Evolutionary conservation across 345 rosid genomes (phyloP).

Genomic region (Conringia planisiliqua): DNA sequence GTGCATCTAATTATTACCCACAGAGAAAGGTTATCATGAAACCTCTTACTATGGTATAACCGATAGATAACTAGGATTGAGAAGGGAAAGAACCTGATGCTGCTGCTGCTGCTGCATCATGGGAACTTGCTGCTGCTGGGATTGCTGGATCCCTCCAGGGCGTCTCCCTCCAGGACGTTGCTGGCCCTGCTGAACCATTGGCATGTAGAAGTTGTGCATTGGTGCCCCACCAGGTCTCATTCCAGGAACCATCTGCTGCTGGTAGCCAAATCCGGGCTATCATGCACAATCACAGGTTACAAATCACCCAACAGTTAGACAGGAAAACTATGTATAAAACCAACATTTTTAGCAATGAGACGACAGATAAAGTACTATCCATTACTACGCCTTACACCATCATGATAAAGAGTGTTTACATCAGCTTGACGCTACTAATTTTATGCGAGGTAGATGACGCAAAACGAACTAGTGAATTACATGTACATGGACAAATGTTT

Average conservation of each 20-base stretch:
- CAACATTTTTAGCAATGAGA: background rate
- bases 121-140: slow-evolving; percentile 79
- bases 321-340: background rate
- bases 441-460: background rate
- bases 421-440: background rate
- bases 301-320: background rate
- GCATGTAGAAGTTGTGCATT: slow-evolving; percentile 76
- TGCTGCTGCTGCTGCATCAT: slow-evolving; percentile 77
- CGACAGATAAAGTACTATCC: background rate
- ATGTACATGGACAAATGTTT: slow-evolving; percentile 25
- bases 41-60: background rate
- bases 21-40: background rate
- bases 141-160: slow-evolving; percentile 61
- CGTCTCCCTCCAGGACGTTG: slow-evolving; percentile 85
- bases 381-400: background rate
- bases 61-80: background rate
- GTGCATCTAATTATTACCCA: slow-evolving; percentile 48
- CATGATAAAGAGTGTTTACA: background rate
- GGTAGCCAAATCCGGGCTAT: slow-evolving; percentile 90
- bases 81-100: slow-evolving; percentile 40
- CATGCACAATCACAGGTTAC: background rate
- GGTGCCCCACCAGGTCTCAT: slow-evolving; percentile 84
- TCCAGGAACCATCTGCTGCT: slow-evolving; percentile 91
- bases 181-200: slow-evolving; percentile 91
- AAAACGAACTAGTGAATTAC: background rate